Base-by-base conservation (phyloP, 257 asterid species). In the Datura wrightii region DNA sequence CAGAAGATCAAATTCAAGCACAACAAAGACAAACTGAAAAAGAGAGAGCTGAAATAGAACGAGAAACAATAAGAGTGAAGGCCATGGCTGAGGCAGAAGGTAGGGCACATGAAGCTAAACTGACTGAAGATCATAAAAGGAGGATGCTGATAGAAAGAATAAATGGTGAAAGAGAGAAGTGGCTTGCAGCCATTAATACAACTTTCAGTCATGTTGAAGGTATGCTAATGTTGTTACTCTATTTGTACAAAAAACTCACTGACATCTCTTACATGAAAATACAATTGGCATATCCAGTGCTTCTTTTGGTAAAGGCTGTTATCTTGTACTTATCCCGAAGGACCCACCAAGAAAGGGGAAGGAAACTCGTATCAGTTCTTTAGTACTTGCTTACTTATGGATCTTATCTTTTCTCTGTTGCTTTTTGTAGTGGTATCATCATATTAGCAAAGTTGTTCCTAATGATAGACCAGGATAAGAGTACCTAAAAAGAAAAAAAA, bases 121-220 rank as follows among this genome's bases (percentile, higher is more conserved):
- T 97, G 87, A 97, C 98, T 7, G 99, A 97, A 88, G 98, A 95
- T 34, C 98, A 94, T 83, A 94, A 94, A 79, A 93, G 90, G 88
- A 92, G 97, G 90, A 93, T 95, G 97, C 96, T 97, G 83, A 65
- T 94, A 24, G 99, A 95, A 85, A 90, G 86, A 83, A 92, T 95
- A 84, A 93, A 85, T 83, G 97, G 99, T 59, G 99, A 97, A 92
- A 93, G 88, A 86, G 98, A 97, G 90, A 97, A 97, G 92, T 97
- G 99, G 99, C 99, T 97, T 83, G 98, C 99, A 84, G 98, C 97
- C 85, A 95, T 97, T 85, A 97, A 95, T 84, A 90, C 99, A 79
- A 89, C 98, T 60, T 97, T 97, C 87, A 88, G 97, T 87, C 99
- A 97, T 83, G 92, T 97, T 87, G 98, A 93, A 94, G 99, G 99